Base-by-base conservation (phyloP, 2,329 filamentous ascomycete genomes). In the Monilinia vaccinii-corymbosi region DNA sequence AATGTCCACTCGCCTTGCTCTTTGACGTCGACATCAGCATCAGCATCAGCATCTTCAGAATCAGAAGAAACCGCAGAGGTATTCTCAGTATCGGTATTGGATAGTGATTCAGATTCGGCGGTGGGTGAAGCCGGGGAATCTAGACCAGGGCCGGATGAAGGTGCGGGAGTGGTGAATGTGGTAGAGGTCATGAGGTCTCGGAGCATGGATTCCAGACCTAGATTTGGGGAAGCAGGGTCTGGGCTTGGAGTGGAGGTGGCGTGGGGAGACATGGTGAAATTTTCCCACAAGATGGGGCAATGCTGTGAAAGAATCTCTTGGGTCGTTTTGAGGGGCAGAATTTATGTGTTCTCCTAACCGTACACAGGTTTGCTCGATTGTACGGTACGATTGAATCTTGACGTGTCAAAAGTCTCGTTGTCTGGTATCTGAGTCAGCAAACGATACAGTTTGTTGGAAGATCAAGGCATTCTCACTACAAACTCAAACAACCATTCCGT, bases 31-130 rank as follows among this genome's bases (percentile, higher is more conserved):
- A 21, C 38, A 44, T 53, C 50, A 1, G 28, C 10, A n/a, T 53
- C 50, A 1, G 28, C 10, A n/a, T 52, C 49, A 13, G 25, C 36
- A 34, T 45, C 45, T n/a, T 62, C 56, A 6, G 34, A 38, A 23
- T 58, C 56, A 2, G 56, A 52, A 25, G 45, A 50, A 4, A 16
- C 18, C 6, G n/a, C 47, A 18, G 46, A 58, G 40, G 55, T 63
- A 38, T 62, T 63, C 21, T 69, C 67, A 23, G 66, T 68, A 42
- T 68, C 65, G 8, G 65, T 66, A 44, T 57, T 64, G 5, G 58
- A 57, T 6, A 63, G 62, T n/a, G 63, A 60, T 25, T 68, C 61
- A 18, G 63, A 52, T 23, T 68, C 67, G 7, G 63, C 60, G 28
- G 60, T 18, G 3, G 51, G 44, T 38, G 56, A 63, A 50, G 61